Evolutionary conservation across 139 green algal species (phyloP), one percentile per base, ranked within the genome.

Genomic region (Penium margaritaceum): DNA sequence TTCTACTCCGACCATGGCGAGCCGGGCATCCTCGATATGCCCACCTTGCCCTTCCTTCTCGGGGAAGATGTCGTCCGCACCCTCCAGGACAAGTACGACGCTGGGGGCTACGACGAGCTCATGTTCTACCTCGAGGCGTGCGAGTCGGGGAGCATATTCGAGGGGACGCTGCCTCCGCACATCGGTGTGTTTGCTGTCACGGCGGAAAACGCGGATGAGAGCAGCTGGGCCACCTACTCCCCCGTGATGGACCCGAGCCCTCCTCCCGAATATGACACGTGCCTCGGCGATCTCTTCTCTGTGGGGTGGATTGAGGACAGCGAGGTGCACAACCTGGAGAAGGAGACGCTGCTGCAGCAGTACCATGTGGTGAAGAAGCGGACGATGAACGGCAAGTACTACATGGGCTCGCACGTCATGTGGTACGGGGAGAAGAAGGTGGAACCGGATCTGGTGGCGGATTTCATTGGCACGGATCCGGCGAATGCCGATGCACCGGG

Each of bases 271-370:
- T 89, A 91, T 58, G 84, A 73, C 65, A 95, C 90, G 21, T 98
- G 93, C 82, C 86, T 98, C 46, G 93, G 94, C 5, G 93, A 98
- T 79, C 86, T 98, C 9, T 98, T 91, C 85, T 88, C 69, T 24
- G 89, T 97, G 34, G 80, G 89, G 3, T 98, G 89, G 90, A 90
- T 98, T 85, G 93, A 97, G 81, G 87, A 98, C 75, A 83, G 75
- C 15, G 91, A 97, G 27, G 30, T 58, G 0, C 66, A 70, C 17
- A 85, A 96, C 78, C 76, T 92, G 24, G 75, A 66, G 0, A 36
- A 75, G 3, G 91, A 97, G 82, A 95, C 89, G 7, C 80, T 97
- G 44, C 67, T 88, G 82, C 83, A 93, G 78, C 89, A 96, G 85
- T 95, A 89, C 70, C 51, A 88, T 72, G 63, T 85, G n/a, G 84